Conservation (phyloP, 1,139 yeast species). For the Candida sp. region DNA sequence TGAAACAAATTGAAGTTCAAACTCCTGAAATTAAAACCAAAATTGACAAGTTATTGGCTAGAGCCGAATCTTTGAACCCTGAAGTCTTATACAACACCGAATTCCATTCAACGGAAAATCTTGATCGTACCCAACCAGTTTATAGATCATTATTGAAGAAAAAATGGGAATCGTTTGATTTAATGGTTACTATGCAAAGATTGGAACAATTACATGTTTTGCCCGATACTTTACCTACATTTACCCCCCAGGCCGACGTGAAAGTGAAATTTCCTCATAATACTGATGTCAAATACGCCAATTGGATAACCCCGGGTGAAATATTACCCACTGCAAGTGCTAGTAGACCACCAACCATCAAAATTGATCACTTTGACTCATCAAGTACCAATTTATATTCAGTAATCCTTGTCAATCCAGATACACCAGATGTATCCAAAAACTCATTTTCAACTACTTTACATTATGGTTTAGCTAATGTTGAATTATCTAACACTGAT, state of each 20-base stretch:
- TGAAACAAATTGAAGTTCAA: conserved; percentile 8
- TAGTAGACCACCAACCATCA: conserved; percentile 68
- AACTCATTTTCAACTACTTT: conserved; percentile 73
- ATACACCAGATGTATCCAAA: conserved; percentile 70
- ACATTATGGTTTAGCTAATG: conserved; percentile 76
- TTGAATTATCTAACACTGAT: conserved; percentile 57
- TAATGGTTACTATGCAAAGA: conserved; percentile 82
- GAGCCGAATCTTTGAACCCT: conserved; percentile 72
- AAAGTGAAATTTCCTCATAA: conserved; percentile 73
- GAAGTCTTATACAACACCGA: conserved; percentile 72
- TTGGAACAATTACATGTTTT: conserved; percentile 80
- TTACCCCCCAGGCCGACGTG: conserved; percentile 80
- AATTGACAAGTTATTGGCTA: conserved; percentile 17
- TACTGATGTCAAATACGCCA: conserved; percentile 43
- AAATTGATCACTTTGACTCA: conserved; percentile 68
- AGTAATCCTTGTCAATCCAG: conserved; percentile 84
- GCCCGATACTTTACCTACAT: conserved; percentile 91
- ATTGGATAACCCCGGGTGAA: conserved; percentile 79
- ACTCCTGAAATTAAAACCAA: neutral
- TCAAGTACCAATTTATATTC: conserved; percentile 58
- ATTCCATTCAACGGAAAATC: conserved; percentile 35
- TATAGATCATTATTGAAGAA: conserved; percentile 66
- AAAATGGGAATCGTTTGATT: conserved; percentile 69
- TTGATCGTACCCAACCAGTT: conserved; percentile 76
- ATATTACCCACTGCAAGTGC: conserved; percentile 72